Percentiles rank a stretch among this genome's conserved stretches.
Evolutionary conservation across 202 grass and related monocot species (phyloP).

Genomic region (Musa balbisiana): DNA sequence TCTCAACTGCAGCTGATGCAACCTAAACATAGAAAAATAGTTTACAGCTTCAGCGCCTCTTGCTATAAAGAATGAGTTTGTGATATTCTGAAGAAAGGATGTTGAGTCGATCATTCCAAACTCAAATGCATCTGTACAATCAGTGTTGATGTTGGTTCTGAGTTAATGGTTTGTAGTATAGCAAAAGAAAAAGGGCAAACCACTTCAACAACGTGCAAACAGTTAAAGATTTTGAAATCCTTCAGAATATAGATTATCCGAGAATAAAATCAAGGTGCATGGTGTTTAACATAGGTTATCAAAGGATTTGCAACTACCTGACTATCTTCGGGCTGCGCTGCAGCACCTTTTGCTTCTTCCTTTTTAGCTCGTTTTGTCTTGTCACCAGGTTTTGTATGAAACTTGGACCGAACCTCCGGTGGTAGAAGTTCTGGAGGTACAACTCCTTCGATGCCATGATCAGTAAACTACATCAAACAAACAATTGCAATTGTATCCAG

Average conservation of each 20-base stretch:
- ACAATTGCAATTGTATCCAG: not conserved
- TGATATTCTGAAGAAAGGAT: not conserved
- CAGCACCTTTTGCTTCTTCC: constrained; percentile 53
- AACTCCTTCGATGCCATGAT: constrained; percentile 73
- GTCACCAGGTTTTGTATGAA: constrained; percentile 53
- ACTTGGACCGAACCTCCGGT: constrained; percentile 58
- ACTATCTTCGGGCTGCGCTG: constrained; percentile 52
- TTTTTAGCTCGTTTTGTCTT: constrained; percentile 68
- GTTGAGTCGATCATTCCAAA: not conserved
- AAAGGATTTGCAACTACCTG: constrained; percentile 37
- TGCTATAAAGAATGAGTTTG: not conserved
- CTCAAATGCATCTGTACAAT: not conserved
- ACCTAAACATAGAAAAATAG: constrained; percentile 26
- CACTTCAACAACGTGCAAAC: not conserved
- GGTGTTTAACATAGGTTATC: not conserved
- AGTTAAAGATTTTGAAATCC: not conserved
- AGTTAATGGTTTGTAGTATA: too few relatives aligned
- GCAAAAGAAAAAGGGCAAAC: too few relatives aligned
- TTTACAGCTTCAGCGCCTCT: not conserved
- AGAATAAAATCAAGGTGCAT: not conserved
- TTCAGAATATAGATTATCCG: not conserved
- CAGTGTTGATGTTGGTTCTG: too few relatives aligned
- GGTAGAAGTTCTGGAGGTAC: constrained; percentile 78
- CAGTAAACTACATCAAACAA: constrained; percentile 26
- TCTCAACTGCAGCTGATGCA: constrained; percentile 50